Evolutionary conservation across 257 asterid species (phyloP).

Genomic region (Solanum commersonii): DNA sequence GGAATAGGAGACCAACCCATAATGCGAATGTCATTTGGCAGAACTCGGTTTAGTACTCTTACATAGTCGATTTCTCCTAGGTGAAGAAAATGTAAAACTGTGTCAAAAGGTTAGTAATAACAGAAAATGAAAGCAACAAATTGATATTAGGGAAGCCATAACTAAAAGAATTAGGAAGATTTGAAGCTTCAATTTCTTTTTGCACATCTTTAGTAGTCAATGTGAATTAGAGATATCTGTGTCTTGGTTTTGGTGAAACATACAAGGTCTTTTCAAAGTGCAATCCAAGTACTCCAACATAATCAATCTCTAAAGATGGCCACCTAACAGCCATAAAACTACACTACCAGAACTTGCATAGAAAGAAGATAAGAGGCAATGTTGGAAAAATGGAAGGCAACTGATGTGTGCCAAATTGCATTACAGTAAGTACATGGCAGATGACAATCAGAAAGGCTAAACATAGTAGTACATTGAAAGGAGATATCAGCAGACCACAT

Average conservation of each 20-base stretch:
- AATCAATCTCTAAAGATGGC: not conserved
- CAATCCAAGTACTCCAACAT: not conserved
- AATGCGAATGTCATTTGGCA: conserved; percentile 81
- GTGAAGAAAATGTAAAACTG: conserved; percentile 9
- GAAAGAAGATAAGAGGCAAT: not conserved
- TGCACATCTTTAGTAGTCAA: not conserved
- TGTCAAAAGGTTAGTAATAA: not conserved
- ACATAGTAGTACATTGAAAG: conserved; percentile 5
- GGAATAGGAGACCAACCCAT: conserved; percentile 96
- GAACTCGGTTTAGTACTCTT: conserved; percentile 58
- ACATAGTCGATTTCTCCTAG: conserved; percentile 80
- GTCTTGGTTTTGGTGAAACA: not conserved
- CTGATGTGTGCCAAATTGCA: not conserved
- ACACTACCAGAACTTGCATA: not conserved
- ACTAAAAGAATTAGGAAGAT: not conserved
- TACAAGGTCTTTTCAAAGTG: not conserved
- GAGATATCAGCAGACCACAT: conserved; percentile 39
- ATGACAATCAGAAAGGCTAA: not conserved
- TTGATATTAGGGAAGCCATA: not conserved
- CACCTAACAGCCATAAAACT: not conserved
- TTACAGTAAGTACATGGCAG: not conserved
- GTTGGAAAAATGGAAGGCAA: not conserved
- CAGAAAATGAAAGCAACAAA: not conserved
- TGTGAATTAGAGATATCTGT: not conserved
- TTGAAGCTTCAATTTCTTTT: not conserved